Evolutionary conservation across 768 basidiomycete species (phyloP), one percentile per base, ranked within the genome.

Genomic region (Boletus barrowsii): DNA sequence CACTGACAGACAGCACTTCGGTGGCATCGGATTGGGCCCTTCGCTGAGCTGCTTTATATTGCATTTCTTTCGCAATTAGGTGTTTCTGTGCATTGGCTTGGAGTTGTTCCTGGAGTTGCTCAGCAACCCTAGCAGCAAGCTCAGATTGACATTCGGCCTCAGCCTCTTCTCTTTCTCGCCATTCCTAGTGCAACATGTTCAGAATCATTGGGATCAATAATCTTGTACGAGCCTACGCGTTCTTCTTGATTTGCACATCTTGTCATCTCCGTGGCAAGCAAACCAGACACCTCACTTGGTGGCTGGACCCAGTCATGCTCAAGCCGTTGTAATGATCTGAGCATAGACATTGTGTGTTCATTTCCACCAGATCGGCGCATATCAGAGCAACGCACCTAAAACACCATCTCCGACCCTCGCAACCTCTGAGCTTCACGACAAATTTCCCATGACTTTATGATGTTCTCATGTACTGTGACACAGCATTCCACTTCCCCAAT

Each of bases 211-310:
- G 42, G 37, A 36, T 52, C 22, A 13, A 15, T 17, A 40, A 22
- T 14, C 22, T 26, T 35, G 15, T 33, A 37, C 32, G 46, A 35
- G 66, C 79, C 49, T 47, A 86, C 89, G 61, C 74, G 75, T 62
- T 90, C 84, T 67, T 86, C 83, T 47, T 88, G 85, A 57, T 75
- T 71, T 0, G 88, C 88, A 30, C 91, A 80, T 57, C 78, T 80
- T 43, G 76, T 85, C 91, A 93, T 92, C 67, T 92, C 81, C 5
- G 81, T 75, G 11, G 90, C 90, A 5, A 93, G 77, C 0, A 90
- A 93, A 15, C 85, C 87, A 13, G 76, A 73, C 9, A 76, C 78
- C 67, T 89, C 86, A 8, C 75, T 73, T 3, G 79, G 77, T 1
- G 83, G 84, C 20, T 72, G 71, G 43, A 88, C 73, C 54, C 85